Evolutionary conservation across 2,329 filamentous ascomycete species (phyloP).

Genomic region (Aspergillus sp.): DNA sequence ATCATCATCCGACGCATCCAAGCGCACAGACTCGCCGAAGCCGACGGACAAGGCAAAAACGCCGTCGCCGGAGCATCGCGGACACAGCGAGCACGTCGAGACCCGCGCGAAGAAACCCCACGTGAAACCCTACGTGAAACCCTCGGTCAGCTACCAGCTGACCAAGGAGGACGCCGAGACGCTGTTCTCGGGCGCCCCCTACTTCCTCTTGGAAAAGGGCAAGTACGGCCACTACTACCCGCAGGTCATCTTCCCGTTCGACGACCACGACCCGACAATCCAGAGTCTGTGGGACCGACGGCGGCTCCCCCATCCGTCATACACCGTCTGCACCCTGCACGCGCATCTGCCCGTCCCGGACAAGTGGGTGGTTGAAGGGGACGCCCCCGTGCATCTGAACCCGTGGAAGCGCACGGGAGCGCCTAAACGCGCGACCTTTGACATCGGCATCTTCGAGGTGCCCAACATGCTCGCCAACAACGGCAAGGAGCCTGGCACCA

Average conservation of each 20-base stretch:
- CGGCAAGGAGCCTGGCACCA: slow-evolving; percentile 46
- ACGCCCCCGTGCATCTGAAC: slow-evolving; percentile 23
- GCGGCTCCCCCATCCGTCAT: slow-evolving; percentile 40
- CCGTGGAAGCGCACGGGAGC: slow-evolving; percentile 24
- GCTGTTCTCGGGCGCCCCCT: slow-evolving; percentile 44
- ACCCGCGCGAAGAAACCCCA: not conserved
- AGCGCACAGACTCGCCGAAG: not conserved
- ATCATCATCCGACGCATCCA: not conserved
- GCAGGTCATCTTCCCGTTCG: slow-evolving; percentile 46
- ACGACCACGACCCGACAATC: slow-evolving; percentile 37
- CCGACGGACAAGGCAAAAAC: not conserved
- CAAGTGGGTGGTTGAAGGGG: slow-evolving; percentile 29
- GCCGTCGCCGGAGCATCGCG: not conserved
- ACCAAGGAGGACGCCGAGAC: slow-evolving; percentile 39
- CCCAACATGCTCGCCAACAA: slow-evolving; percentile 50
- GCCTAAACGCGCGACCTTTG: slow-evolving; percentile 40
- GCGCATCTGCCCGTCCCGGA: slow-evolving; percentile 45
- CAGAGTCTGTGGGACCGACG: slow-evolving; percentile 42
- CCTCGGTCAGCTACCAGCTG: slow-evolving; percentile 13
- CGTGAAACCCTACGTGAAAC: not conserved
- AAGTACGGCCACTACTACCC: slow-evolving; percentile 40
- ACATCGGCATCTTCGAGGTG: slow-evolving; percentile 46
- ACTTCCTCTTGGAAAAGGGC: slow-evolving; percentile 46
- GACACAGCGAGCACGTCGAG: not conserved
- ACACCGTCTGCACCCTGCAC: slow-evolving; percentile 43